Base-by-base conservation (phyloP, 2,329 filamentous ascomycete species). In the Cryphonectria carpinicola region DNA sequence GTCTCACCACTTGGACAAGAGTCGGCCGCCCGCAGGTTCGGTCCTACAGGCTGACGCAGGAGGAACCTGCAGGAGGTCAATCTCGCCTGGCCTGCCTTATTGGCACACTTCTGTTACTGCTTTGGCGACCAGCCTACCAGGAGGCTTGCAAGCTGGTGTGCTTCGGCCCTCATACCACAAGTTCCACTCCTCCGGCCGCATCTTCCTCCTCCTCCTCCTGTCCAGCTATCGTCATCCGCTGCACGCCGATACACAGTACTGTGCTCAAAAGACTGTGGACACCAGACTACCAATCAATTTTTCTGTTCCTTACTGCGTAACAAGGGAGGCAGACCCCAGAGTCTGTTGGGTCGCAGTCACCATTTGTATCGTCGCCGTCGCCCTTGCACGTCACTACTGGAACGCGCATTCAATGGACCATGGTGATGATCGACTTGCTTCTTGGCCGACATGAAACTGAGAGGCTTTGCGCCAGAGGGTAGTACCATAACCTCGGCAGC, bases 11-110 rank as follows among this genome's bases (percentile, higher is more conserved):
- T 14, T 32, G 17, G 54, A 28, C 39, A 46, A 41, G 62, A n/a
- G 37, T 67, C 70, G 70, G 64, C 67, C 64, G 65, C 65, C 32
- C n/a, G 32, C 61, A 63, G 28, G 32, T 49, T 49, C 5, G 39
- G 63, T 67, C 58, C 54, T 37, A 39, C 37, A 70, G 63, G 62
- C 62, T 68, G 54, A 72, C 62, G 68, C 71, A 71, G 66, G 71
- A 72, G 68, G 71, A 72, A 71, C 71, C 64, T 72, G 69, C 68
- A 72, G 68, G 66, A 17, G 61, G 61, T 62, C 68, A 61, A 72
- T 70, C 70, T 70, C 70, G 32, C 49, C 63, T 67, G 32, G 65
- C 70, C 64, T 68, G 61, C 71, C 68, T 65, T 25, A 66, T 54
- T 49, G 35, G 63, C 54, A 61, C 49, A 14, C 10, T 49, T 41